Evolutionary conservation across 1,284 basidiomycete species (phyloP), one percentile per base, ranked within the genome.

Genomic region (Schizophyllum amplum): DNA sequence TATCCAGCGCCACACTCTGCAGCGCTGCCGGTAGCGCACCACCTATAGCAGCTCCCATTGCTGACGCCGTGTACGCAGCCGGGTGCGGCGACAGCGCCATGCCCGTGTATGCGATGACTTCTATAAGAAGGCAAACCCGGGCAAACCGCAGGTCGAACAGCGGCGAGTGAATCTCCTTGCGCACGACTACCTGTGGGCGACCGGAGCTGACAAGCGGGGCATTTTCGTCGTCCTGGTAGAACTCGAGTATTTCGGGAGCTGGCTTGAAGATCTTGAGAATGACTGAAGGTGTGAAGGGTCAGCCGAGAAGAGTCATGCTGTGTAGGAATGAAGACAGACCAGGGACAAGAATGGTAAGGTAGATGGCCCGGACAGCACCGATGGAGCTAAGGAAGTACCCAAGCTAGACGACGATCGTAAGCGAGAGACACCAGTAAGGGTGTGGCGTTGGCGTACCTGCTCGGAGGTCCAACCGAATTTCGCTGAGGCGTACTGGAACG

Each of bases 381-480:
- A 84, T 66, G 5, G 82, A 61, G 55, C 83, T 88, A 54, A 93
- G 69, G 73, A 80, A 92, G 61, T 92, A 92, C 6, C 90, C 91
- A 13, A 90, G 69, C 87, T 93, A 61, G 17, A 54, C 24, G 52
- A 21, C 15, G 2, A 47, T 48, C 5, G 51, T 57, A 33, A 46
- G 17, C n/a, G n/a, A n/a, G 13, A 47, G 21, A 52, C 22, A 51
- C 21, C 1, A 21, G 24, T 6, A 4, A 1, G 15, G 2, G 4
- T 6, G 1, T 17, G 55, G 54, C 50, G 47, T 47, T 48, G 17
- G 70, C 79, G 59, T 62, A 90, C 88, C 65, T 77, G 75, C 68
- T 88, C 82, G 4, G 87, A 77, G n/a, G 72, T 78, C 92, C 91
- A 94, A 0, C 78, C 77, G 65, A 87, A 94, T 1, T 71, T 75